phyloP scores from a whole-genome alignment of 2,329 filamentous ascomycete genomes.

The Beauveria pseudobassiana region DNA sequence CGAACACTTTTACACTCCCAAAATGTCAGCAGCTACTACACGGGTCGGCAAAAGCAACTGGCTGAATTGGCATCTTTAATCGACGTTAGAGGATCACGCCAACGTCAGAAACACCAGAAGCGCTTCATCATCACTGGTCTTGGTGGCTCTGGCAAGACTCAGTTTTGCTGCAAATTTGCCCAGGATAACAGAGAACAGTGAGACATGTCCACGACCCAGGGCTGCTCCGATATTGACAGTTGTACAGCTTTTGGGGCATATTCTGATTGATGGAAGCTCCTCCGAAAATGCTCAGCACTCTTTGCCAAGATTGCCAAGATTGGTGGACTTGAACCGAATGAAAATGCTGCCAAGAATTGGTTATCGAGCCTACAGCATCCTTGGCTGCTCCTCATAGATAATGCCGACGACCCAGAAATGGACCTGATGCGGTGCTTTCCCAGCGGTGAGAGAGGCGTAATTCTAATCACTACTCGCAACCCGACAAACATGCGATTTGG shows the following conservation, averaged over 20 bases:
- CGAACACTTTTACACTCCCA: background rate
- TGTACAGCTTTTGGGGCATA: slow-evolving; percentile 7
- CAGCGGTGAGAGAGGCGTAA: slow-evolving; percentile 1
- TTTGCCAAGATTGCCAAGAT: background rate
- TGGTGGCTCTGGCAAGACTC: slow-evolving; percentile 12
- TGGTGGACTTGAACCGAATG: slow-evolving; percentile 7
- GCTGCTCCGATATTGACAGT: background rate
- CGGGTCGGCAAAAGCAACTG: background rate
- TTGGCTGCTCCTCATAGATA: slow-evolving; percentile 11
- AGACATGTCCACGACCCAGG: background rate
- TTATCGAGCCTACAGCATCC: slow-evolving; percentile 3
- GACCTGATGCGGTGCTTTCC: slow-evolving; percentile 9
- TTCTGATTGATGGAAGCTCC: slow-evolving; percentile 11
- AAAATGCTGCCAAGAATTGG: slow-evolving; percentile 4
- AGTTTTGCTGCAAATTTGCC: slow-evolving; percentile 11
- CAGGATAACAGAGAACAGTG: slow-evolving; percentile 5
- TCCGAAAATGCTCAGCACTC: background rate
- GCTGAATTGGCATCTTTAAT: background rate
- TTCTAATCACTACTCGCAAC: slow-evolving; percentile 12
- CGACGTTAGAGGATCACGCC: background rate
- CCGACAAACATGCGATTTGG: slow-evolving; percentile 6
- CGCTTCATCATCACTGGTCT: slow-evolving; percentile 10
- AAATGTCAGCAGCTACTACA: slow-evolving; percentile 2
- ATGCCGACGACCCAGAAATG: slow-evolving; percentile 5
- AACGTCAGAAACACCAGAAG: slow-evolving; percentile 4